phyloP scores from a whole-genome alignment of 495 filamentous ascomycete genomes.

The Xylaria sp. region DNA sequence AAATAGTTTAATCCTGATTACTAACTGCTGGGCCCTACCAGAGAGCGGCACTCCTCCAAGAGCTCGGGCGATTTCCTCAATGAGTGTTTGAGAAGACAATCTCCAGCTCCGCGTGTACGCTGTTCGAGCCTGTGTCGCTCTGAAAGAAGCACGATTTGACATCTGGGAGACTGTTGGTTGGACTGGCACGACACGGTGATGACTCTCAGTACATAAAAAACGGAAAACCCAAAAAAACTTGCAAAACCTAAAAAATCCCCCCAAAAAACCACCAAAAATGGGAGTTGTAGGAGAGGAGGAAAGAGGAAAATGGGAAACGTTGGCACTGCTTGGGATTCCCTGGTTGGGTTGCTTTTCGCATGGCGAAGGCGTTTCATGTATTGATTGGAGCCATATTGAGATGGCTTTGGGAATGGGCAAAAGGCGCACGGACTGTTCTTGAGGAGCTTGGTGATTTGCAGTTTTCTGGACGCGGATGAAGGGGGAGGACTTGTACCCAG shows the following conservation, averaged over 20 bases:
- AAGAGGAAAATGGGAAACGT: background rate
- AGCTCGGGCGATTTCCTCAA: too few species aligned
- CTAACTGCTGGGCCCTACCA: background rate
- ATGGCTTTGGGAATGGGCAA: background rate
- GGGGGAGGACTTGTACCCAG: background rate
- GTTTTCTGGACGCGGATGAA: background rate
- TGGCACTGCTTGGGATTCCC: background rate
- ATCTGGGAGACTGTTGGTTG: background rate
- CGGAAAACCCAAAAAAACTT: too few species aligned
- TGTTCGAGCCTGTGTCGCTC: background rate
- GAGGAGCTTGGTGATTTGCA: background rate
- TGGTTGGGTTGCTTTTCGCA: background rate
- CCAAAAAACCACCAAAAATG: too few species aligned
- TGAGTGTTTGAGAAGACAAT: background rate
- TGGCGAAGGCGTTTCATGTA: background rate
- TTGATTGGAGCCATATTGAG: background rate
- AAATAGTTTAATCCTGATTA: background rate
- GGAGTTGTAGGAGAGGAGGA: too few species aligned
- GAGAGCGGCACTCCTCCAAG: too few species aligned
- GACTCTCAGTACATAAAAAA: background rate
- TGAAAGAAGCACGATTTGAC: background rate
- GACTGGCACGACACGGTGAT: background rate
- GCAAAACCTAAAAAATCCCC: too few species aligned
- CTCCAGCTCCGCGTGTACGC: background rate
- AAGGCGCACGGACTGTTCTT: background rate